phyloP scores from a whole-genome alignment of 805 yeast species.

The Monosporozyma yasuniensis region DNA sequence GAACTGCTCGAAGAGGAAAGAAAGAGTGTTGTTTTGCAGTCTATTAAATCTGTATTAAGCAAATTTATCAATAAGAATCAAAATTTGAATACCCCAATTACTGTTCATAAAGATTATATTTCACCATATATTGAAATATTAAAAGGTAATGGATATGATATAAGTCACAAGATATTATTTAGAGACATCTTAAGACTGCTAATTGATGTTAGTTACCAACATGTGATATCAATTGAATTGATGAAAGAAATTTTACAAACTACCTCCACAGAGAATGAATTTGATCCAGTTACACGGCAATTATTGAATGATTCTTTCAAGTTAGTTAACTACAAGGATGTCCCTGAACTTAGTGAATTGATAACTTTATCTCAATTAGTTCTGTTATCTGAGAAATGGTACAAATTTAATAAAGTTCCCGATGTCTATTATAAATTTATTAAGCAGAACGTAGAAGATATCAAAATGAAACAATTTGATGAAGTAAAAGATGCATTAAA shows the following conservation, averaged over 20 bases:
- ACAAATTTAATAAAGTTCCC: conserved; percentile 7
- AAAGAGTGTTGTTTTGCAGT: background rate
- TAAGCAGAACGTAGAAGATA: no score
- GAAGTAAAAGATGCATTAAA: background rate
- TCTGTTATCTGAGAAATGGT: conserved; percentile 13
- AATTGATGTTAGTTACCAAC: background rate
- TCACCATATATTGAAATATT: background rate
- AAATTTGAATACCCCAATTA: background rate
- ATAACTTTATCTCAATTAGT: background rate
- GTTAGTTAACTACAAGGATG: background rate
- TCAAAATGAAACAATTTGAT: no score
- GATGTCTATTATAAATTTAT: background rate
- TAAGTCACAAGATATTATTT: background rate
- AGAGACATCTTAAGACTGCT: background rate
- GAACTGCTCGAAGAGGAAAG: background rate
- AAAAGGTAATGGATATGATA: background rate
- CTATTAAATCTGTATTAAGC: background rate
- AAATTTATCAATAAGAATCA: background rate
- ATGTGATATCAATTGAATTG: background rate
- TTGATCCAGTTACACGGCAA: background rate
- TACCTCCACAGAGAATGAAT: background rate
- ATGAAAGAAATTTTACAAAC: conserved; percentile 4
- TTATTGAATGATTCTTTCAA: background rate
- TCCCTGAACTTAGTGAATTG: background rate
- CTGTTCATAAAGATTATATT: background rate